Evolutionary conservation across 2,329 filamentous ascomycete genomes (phyloP), one percentile per base, ranked within the genome.

Genomic region (Chlorencoelia australis): DNA sequence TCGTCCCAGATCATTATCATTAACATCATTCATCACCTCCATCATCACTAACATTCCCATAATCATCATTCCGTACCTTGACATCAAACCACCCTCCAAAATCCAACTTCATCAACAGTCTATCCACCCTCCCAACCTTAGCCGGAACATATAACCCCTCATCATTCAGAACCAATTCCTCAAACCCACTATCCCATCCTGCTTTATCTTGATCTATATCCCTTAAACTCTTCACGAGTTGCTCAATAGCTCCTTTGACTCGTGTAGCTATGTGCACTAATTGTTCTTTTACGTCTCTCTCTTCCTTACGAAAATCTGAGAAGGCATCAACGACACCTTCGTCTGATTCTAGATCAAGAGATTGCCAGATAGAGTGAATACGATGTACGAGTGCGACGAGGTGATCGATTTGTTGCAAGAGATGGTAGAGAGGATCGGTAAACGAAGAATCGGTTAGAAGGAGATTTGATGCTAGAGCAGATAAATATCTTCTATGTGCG

Each of bases 51-150:
- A 41, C 32, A 22, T 39, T 41, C 28, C 46, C 42, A 13, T 40
- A 43, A 31, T 46, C 43, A 14, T 43, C 41, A 35, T 37, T 35
- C 5, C 19, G 39, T 20, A 33, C 21, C 18, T 36, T 42, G 22
- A 41, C 44, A 40, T 53, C 48, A 43, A 59, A 57, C 56, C 56
- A 59, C 0, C 51, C 49, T 4, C 55, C 55, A 47, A 59, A 59
- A 47, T 94, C 87, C 50, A 95, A 64, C 65, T 94, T 94, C 85
- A 94, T 94, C 55, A 95, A 59, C 54, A 95, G 60, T 40, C 83
- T 69, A 62, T 94, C 86, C 30, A 95, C 75, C 1, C 86, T 83
- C 0, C 84, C 84, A 3, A 85, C 73, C 42, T 81, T 76, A 43
- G 75, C 70, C 1, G 85, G 81, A 19, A 79, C 68, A 56, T 84